Percentiles rank a stretch among this genome's conserved stretches.
These are phyloP conservation scores for Glebionis coronaria DNA, from an alignment of 129 eudicot species.

Conservation along the genomic window DNA sequence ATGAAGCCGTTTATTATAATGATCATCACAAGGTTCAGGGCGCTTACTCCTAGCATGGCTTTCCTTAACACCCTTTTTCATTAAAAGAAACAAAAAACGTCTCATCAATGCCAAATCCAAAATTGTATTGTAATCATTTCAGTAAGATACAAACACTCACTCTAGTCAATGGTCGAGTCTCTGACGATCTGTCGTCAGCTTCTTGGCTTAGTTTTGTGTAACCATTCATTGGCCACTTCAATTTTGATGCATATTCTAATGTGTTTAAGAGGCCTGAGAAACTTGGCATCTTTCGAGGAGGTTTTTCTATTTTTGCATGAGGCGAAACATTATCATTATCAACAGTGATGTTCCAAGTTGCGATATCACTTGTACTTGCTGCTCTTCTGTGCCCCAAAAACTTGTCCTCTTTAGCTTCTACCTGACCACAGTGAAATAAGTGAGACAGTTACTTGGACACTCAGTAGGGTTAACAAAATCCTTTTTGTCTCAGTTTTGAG, in stretches of 20 bases:
- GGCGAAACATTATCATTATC: slow-evolving; percentile 30
- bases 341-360: slow-evolving; percentile 59
- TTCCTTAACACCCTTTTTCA: slow-evolving; percentile 37
- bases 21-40: slow-evolving; percentile 49
- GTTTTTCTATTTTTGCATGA: slow-evolving; percentile 36
- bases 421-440: slow-evolving; percentile 10
- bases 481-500: too few relatives aligned
- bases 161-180: slow-evolving; percentile 34
- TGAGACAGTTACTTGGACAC: not conserved
- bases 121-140: not conserved
- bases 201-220: slow-evolving; percentile 66
- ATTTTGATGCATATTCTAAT: slow-evolving; percentile 53
- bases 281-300: slow-evolving; percentile 73
- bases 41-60: slow-evolving; percentile 57
- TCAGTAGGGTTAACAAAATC: not conserved
- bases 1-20: slow-evolving; percentile 53
- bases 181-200: slow-evolving; percentile 35
- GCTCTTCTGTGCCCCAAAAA: slow-evolving; percentile 65
- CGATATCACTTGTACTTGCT: slow-evolving; percentile 75
- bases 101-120: slow-evolving; percentile 10
- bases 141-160: slow-evolving; percentile 31
- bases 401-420: slow-evolving; percentile 47
- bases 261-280: slow-evolving; percentile 60
- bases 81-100: not conserved
- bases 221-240: slow-evolving; percentile 67